These are phyloP conservation scores for Intubia oerlemansii DNA, from an alignment of 2,329 filamentous ascomycete species.

Conservation along the genomic window DNA sequence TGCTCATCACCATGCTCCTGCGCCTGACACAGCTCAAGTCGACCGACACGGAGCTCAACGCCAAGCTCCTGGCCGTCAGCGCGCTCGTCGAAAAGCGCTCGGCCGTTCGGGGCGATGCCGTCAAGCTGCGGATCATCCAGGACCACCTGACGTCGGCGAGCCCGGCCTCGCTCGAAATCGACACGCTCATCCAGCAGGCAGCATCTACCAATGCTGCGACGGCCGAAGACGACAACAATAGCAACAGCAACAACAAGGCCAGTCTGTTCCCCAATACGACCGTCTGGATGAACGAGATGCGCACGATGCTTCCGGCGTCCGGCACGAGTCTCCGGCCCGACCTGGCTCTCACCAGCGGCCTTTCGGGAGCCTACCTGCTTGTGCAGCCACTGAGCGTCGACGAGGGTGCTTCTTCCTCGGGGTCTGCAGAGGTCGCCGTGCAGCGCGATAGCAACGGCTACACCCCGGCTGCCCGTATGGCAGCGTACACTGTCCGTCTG, in stretches of 20 bases:
- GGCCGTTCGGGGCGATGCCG: too few species aligned
- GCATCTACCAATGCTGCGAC: conserved; percentile 12
- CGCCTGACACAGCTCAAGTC: too few species aligned
- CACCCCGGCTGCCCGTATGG: conserved; percentile 55
- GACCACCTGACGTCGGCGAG: conserved; percentile 29
- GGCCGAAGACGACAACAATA: too few species aligned
- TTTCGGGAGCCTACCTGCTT: conserved; percentile 51
- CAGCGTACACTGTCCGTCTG: conserved; percentile 33
- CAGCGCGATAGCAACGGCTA: conserved; percentile 45
- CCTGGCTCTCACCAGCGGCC: conserved; percentile 51
- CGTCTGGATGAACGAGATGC: conserved; percentile 44
- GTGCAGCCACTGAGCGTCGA: conserved; percentile 9
- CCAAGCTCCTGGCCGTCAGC: conserved; percentile 21
- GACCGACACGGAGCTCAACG: conserved; percentile 27
- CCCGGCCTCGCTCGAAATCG: conserved; percentile 26
- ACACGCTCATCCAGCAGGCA: conserved; percentile 29
- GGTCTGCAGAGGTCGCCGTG: too few species aligned
- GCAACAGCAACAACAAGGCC: too few species aligned
- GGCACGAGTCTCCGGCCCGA: too few species aligned
- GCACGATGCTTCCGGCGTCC: conserved; percentile 28
- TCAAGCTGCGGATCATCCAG: conserved; percentile 29
- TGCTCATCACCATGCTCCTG: conserved; percentile 29
- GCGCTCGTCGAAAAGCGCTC: conserved; percentile 27
- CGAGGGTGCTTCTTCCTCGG: too few species aligned
- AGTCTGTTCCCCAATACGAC: conserved; percentile 40